Percentiles rank a stretch among this genome's conserved stretches.
Evolutionary conservation across 129 eudicot genomes (phyloP).

Genomic region (Tanacetum coccineum): DNA sequence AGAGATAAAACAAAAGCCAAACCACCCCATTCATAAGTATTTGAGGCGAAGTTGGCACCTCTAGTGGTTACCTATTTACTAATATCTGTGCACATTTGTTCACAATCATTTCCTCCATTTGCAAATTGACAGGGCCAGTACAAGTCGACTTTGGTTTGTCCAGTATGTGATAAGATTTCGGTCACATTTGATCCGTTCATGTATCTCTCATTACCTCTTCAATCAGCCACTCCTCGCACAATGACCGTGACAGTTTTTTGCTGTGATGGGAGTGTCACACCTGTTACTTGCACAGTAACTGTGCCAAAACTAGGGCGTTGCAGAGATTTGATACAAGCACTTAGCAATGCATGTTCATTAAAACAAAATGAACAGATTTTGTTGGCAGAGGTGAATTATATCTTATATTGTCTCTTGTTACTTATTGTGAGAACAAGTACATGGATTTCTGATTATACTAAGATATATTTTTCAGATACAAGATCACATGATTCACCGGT

Average conservation of each 20-base stretch:
- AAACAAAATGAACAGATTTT: conserved; percentile 71
- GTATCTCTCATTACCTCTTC: conserved; percentile 96
- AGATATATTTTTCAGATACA: conserved; percentile 48
- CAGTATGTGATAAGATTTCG: conserved; percentile 74
- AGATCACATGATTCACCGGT: conserved; percentile 61
- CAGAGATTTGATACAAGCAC: conserved; percentile 73
- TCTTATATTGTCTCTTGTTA: not conserved
- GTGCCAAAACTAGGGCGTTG: conserved; percentile 81
- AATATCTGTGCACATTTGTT: conserved; percentile 4
- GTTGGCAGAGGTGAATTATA: conserved; percentile 70
- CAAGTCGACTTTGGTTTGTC: conserved; percentile 92
- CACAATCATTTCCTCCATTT: not conserved
- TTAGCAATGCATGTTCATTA: conserved; percentile 62
- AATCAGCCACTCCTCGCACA: conserved; percentile 63
- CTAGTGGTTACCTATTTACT: conserved; percentile 4
- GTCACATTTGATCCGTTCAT: conserved; percentile 95
- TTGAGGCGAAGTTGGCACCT: conserved; percentile 9
- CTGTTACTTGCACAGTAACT: conserved; percentile 65
- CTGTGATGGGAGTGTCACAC: conserved; percentile 75
- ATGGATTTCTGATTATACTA: not conserved
- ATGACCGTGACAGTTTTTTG: conserved; percentile 80
- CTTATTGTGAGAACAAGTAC: not conserved
- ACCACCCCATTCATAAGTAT: conserved; percentile 3
- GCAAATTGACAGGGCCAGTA: conserved; percentile 79
- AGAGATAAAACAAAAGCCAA: not conserved